Base-by-base conservation (phyloP, 345 rosid genomes). In the Corchorus capsularis region DNA sequence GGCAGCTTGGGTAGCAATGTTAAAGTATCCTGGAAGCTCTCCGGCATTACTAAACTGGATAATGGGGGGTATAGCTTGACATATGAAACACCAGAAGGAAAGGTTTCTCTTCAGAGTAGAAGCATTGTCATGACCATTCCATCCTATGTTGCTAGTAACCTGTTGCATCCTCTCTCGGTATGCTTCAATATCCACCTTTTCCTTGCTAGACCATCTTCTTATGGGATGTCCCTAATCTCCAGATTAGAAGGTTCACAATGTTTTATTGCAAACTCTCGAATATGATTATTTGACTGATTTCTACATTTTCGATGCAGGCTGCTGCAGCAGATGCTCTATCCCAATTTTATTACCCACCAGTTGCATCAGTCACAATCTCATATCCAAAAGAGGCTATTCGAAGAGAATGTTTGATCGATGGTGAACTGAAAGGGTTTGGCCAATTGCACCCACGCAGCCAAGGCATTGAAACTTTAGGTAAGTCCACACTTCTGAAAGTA, bases 371-470 rank as follows among this genome's bases (percentile, higher is more conserved):
- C 17, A 83, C 97, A 49, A 41, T 96, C 79, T 91, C 98, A 65
- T 96, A 96, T 80, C 96, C 97, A 11, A 83, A 89, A 85, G 99
- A 89, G 75, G 97, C 97, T 79, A 88, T 96, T 80, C 88, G 90
- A 59, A 70, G 79, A 45, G 97, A 92, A 67, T 71, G 97, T 83
- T 77, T 96, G 73, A 84, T 91, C 71, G 97, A 91, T 76, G 92
- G 93, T 79, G 94, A 93, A 79, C 93, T 96, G 70, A 93, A 96
- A 81, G 98, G 99, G 14, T 96, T 94, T 76, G 99, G 99, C 66
- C 98, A 92, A 81, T 79, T 96, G 84, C 98, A 92, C 89, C 99
- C 98, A 55, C 94, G 98, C 70, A 96, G 94, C 73, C 99, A 96
- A 87, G 96, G 97, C 72, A 93, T 94, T 73, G 99, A 96, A 88